Evolutionary conservation across 768 basidiomycete genomes (phyloP).

Genomic region (Trametes maxima): DNA sequence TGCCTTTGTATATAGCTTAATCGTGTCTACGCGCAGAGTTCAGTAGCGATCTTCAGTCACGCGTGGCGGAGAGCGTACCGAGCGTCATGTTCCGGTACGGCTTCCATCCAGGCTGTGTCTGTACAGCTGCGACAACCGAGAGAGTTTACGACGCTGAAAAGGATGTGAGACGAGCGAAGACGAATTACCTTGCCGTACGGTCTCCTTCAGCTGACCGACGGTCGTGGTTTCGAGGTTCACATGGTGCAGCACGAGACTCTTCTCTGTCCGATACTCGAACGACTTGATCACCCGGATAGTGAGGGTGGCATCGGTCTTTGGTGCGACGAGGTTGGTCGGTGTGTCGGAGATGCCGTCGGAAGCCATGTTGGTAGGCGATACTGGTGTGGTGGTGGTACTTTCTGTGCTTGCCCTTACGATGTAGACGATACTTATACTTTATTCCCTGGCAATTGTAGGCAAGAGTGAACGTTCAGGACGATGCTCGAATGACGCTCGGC

Average conservation of each 20-base stretch:
- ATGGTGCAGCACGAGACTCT: constrained; percentile 80
- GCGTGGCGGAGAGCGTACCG: constrained; percentile 46
- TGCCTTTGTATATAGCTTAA: constrained; percentile 93
- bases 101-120: constrained; percentile 81
- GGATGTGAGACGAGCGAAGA: no score
- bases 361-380: constrained; percentile 9
- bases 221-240: constrained; percentile 81
- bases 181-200: constrained; percentile 60
- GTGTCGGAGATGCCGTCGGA: constrained; percentile 41
- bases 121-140: constrained; percentile 53
- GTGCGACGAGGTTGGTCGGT: constrained; percentile 66
- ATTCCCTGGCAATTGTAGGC: no score
- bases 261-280: constrained; percentile 89
- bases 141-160: not conserved
- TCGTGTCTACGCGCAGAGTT: constrained; percentile 61
- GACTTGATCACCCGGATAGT: constrained; percentile 95
- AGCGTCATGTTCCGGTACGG: constrained; percentile 75
- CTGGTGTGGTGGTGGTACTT: not conserved
- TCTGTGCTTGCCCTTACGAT: not conserved
- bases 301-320: constrained; percentile 77
- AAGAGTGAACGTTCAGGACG: constrained; percentile 19
- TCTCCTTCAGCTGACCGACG: constrained; percentile 76
- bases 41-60: not conserved
- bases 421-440: constrained; percentile 4
- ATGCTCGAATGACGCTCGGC: constrained; percentile 19